Evolutionary conservation across 2,329 filamentous ascomycete species (phyloP).

Genomic region (Colletotrichum neosansevieriae): DNA sequence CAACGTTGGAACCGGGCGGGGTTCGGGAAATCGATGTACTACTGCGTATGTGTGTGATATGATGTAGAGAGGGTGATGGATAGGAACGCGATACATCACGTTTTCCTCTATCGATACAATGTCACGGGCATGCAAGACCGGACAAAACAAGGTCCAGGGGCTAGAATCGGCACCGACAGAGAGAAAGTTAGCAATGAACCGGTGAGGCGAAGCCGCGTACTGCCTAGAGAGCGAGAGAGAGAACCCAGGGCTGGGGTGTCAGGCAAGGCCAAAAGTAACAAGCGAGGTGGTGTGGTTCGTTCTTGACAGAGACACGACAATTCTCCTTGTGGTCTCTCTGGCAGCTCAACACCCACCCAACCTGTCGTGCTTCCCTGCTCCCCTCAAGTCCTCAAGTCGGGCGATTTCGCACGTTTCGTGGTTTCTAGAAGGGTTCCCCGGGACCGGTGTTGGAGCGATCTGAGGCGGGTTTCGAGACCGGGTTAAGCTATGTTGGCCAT

Average conservation of each 20-base stretch:
- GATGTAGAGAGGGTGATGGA: neutral
- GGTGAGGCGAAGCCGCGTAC: neutral
- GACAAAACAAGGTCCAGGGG: no score
- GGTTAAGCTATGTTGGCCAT: neutral
- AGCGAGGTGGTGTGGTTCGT: constrained; percentile 9
- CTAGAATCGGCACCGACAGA: no score
- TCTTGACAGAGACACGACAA: no score
- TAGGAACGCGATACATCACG: neutral
- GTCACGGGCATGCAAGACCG: no score
- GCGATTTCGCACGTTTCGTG: neutral
- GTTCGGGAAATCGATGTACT: neutral
- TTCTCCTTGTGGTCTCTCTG: neutral
- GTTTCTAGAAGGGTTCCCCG: neutral
- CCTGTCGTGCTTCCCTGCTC: neutral
- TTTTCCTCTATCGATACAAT: no score
- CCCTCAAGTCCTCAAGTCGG: neutral
- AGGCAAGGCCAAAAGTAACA: constrained; percentile 15
- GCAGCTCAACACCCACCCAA: neutral
- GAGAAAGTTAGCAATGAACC: neutral
- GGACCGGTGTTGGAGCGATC: neutral
- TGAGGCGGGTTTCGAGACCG: neutral
- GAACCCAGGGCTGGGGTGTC: neutral
- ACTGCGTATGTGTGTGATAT: neutral
- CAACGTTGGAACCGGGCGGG: neutral
- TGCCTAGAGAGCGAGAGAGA: neutral